phyloP scores from a whole-genome alignment of 2,329 filamentous ascomycete genomes.

The Graphium sp. region DNA sequence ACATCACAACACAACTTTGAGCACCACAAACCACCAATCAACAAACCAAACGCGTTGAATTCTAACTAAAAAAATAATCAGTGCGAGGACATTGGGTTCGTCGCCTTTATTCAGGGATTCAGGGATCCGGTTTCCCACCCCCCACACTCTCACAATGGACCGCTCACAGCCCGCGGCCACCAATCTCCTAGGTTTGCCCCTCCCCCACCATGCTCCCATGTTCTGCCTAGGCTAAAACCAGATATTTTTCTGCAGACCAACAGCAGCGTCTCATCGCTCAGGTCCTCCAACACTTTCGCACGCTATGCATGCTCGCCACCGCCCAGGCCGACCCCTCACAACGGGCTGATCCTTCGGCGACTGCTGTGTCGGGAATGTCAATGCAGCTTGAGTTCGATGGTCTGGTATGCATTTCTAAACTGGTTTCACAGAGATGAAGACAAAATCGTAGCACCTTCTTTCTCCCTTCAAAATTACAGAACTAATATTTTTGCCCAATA shows the following conservation, averaged over 20 bases:
- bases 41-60: too few relatives aligned
- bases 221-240: slow-evolving; percentile 1
- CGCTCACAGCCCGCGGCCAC: slow-evolving; percentile 14
- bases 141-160: slow-evolving; percentile 12
- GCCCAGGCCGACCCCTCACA: slow-evolving; percentile 20
- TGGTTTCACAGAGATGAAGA: too few relatives aligned
- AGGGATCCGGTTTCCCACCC: too few relatives aligned
- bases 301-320: slow-evolving; percentile 24
- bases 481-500: too few relatives aligned
- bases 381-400: slow-evolving; percentile 28
- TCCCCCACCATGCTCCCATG: background rate
- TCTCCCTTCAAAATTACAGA: too few relatives aligned
- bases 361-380: slow-evolving; percentile 23
- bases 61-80: too few relatives aligned
- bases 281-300: slow-evolving; percentile 24
- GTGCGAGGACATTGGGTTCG: too few relatives aligned
- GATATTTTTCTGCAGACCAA: slow-evolving; percentile 16
- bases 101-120: too few relatives aligned
- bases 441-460: too few relatives aligned
- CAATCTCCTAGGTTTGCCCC: slow-evolving; percentile 18
- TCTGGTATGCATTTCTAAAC: slow-evolving; percentile 18
- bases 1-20: too few relatives aligned
- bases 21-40: too few relatives aligned
- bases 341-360: slow-evolving; percentile 20
- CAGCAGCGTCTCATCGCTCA: slow-evolving; percentile 26